Conservation (phyloP, 305 asterid species). For the Plantago lanceolata region DNA sequence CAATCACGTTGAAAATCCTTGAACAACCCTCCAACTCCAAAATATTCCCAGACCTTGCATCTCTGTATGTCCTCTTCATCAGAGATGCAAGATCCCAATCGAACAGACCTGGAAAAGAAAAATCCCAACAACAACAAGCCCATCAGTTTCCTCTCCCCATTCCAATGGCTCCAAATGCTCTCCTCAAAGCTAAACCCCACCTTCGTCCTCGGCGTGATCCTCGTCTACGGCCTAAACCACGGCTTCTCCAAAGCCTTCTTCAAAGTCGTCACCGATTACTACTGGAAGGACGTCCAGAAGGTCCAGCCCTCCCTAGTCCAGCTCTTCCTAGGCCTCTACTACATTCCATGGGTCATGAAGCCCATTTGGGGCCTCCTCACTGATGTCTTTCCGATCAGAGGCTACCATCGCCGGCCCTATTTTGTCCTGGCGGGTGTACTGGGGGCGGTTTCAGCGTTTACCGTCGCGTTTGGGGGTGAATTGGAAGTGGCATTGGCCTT, state of each 20-base stretch:
- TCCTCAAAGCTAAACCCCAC: slow-evolving; percentile 39
- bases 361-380: slow-evolving; percentile 62
- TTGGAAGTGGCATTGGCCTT: slow-evolving; percentile 35
- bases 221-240: slow-evolving; percentile 55
- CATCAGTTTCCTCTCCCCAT: slow-evolving; percentile 16
- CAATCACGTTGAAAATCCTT: no score
- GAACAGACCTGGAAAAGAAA: no score
- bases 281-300: slow-evolving; percentile 65
- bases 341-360: slow-evolving; percentile 62
- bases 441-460: background rate
- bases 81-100: background rate
- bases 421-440: slow-evolving; percentile 39
- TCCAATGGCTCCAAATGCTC: slow-evolving; percentile 56
- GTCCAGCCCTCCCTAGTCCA: slow-evolving; percentile 56
- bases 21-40: no score
- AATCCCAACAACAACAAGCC: no score
- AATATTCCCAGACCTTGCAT: no score
- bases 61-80: no score
- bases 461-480: slow-evolving; percentile 26
- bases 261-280: slow-evolving; percentile 53
- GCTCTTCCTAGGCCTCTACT: slow-evolving; percentile 44
- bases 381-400: slow-evolving; percentile 45
- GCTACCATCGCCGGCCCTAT: slow-evolving; percentile 50
- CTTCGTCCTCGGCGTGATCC: slow-evolving; percentile 44
- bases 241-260: slow-evolving; percentile 49